A percentile compares a stretch with the other conserved stretches of the same genome.
phyloP scores from a whole-genome alignment of 805 yeast genomes.

The Metschnikowia rubicola region DNA sequence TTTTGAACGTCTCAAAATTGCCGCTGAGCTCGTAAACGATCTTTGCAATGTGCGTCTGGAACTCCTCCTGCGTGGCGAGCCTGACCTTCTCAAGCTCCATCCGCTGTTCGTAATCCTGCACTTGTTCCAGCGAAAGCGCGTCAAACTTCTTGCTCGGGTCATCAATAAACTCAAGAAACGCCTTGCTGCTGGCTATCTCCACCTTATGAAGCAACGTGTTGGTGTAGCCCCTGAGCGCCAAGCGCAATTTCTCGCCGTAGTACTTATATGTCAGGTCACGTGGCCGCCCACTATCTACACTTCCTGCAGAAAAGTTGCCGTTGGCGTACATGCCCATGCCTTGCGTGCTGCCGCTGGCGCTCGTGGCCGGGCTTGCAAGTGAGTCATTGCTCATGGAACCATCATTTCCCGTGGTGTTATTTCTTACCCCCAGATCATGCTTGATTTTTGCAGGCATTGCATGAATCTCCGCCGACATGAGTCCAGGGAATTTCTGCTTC shows the following conservation, averaged over 20 bases:
- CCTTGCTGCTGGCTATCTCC: conserved; percentile 51
- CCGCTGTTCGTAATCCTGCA: conserved; percentile 56
- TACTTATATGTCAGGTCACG: conserved; percentile 24
- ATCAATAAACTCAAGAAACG: conserved; percentile 28
- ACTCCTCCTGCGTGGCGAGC: conserved; percentile 60
- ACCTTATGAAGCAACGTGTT: conserved; percentile 48
- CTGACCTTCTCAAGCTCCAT: conserved; percentile 56
- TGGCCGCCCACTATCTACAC: background rate
- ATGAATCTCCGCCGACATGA: conserved; percentile 50
- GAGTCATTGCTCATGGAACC: background rate
- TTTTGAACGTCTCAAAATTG: conserved; percentile 58
- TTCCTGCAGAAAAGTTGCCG: background rate
- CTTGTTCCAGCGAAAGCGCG: conserved; percentile 40
- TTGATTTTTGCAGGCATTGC: conserved; percentile 54
- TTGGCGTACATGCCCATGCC: background rate
- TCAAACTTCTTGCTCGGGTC: conserved; percentile 25
- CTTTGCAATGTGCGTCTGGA: conserved; percentile 64
- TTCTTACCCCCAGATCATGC: conserved; percentile 30
- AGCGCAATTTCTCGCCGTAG: conserved; percentile 71
- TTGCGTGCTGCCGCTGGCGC: background rate
- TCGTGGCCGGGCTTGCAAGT: background rate
- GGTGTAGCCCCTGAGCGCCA: conserved; percentile 74
- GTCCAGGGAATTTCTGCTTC: conserved; percentile 61
- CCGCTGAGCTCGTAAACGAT: conserved; percentile 52
- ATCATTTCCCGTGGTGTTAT: background rate